Evolutionary conservation across 495 filamentous ascomycete species (phyloP), one percentile per base, ranked within the genome.

Genomic region (Penicillium odoratum): DNA sequence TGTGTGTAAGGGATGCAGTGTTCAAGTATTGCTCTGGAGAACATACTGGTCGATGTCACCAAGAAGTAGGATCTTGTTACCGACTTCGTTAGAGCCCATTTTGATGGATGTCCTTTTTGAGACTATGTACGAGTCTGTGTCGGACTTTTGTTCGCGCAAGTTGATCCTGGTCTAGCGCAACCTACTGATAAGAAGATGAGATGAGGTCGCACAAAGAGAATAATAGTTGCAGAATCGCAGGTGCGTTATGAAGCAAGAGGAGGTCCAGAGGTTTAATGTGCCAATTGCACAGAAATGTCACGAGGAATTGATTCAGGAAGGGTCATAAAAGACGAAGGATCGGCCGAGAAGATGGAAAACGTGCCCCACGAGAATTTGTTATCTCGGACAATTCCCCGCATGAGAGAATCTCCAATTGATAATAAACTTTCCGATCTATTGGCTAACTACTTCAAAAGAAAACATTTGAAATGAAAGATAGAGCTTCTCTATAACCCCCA

Each of bases 61-160:
- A 3, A 87, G 72, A 29, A 83, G 72, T 21, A 87, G 80, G 26
- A 83, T 74, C 57, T 83, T 83, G 52, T 79, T 80, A 59, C 76
- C 81, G 10, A 64, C 7, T 16, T 38, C 26, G 15, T 48, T 60
- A 6, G 65, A 61, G 30, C 48, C 45, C 67, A 72, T 72, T 1
- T 31, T 31, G 10, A 15, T 28, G 4, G 40, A 25, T 46, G 6
- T 5, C n/a, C 6, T 9, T 43, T n/a, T 4, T 36, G 30, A 30
- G 25, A 48, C 16, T 29, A 48, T n/a, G 13, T 7, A 48, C 31
- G 26, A 5, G 13, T 48, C 5, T 7, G 5, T 30, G 13, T 31
- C n/a, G 16, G 4, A 6, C 16, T 15, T 3, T 7, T 48, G 2
- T 8, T 8, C 11, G 11, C 18, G 28, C 25, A 31, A 31, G 3